Evolutionary conservation across 306 rosid genomes (phyloP), one percentile per base, ranked within the genome.

Genomic region (Castanea crenata): DNA sequence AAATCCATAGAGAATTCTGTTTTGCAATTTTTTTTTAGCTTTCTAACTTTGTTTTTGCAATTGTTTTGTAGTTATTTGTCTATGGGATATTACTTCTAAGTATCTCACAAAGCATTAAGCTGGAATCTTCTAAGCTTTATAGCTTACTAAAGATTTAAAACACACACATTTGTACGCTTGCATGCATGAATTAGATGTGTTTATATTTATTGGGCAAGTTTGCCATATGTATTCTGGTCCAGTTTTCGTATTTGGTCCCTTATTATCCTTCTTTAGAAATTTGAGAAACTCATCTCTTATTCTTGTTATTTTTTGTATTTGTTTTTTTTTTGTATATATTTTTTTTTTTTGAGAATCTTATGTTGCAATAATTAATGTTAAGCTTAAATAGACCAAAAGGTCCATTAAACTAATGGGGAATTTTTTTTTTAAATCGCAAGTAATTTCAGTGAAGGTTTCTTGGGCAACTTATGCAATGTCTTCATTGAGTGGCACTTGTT

Each of bases 41-140:
- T 55, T 57, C 62, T 19, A 44, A 7, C 11, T 44, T 44, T 7
- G 3, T 25, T 69, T 38, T 44, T 79, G 25, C 57, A 25, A 25
- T 80, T 64, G 27, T 68, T 78, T 74, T 83, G 67, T 79, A 95
- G 99, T 92, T 86, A 92, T 95, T 81, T 93, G 94, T 57, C 96
- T 91, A 15, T 95, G 97, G 99, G 92, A 95, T 84, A 69, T 95
- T 51, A 91, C 96, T 63, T 80, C 91, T 77, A 89, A 98, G 99
- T 92, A 92, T 69, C 25, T 9, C 44, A 11, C 1, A 18, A 32
- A 34, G 55, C 80, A 4, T 57, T 74, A n/a, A 25, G n/a, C 13
- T 76, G 57, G 67, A 8, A 49, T 18, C 35, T 78, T 57, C 41
- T 15, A 62, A 34, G 69, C 44, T 61, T 16, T 67, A 41, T 19